These are phyloP conservation scores for Filosporella fistucella DNA, from an alignment of 495 filamentous ascomycete genomes.

Conservation along the genomic window DNA sequence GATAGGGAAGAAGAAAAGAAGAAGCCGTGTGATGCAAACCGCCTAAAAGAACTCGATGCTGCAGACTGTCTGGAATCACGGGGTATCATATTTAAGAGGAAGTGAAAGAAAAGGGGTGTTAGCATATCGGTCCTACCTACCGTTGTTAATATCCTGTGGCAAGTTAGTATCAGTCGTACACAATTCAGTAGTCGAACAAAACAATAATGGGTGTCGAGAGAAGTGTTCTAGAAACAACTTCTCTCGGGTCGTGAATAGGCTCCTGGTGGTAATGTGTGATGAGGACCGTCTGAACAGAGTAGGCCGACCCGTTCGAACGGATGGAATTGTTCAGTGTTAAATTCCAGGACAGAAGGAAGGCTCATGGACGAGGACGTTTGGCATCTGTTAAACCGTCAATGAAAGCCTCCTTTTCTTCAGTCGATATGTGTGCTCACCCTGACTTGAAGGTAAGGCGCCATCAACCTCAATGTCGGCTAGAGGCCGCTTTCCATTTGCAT, in stretches of 20 bases:
- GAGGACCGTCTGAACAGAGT: too few species aligned
- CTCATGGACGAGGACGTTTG: constrained; percentile 23
- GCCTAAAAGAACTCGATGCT: constrained; percentile 7
- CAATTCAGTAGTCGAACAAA: too few species aligned
- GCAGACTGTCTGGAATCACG: constrained; percentile 12
- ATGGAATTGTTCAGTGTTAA: too few species aligned
- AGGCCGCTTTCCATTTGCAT: constrained; percentile 19
- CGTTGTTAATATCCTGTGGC: constrained; percentile 4
- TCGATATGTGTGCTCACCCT: constrained; percentile 8
- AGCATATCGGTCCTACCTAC: constrained; percentile 19
- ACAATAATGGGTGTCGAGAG: too few species aligned
- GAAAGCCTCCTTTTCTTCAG: neutral
- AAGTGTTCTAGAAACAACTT: too few species aligned
- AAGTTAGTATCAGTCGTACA: constrained; percentile 14
- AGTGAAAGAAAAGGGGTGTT: constrained; percentile 11
- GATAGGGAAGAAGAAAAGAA: constrained; percentile 6
- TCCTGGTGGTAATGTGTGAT: too few species aligned
- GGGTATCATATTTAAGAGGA: constrained; percentile 20
- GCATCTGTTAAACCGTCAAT: constrained; percentile 20
- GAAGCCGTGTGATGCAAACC: constrained; percentile 13
- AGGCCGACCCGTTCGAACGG: too few species aligned
- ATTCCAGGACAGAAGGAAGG: neutral
- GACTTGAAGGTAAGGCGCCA: constrained; percentile 7
- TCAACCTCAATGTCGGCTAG: constrained; percentile 17
- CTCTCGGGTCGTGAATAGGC: too few species aligned